Conservation (phyloP, 164 flowering plant species). For the Aristolochia contorta region DNA sequence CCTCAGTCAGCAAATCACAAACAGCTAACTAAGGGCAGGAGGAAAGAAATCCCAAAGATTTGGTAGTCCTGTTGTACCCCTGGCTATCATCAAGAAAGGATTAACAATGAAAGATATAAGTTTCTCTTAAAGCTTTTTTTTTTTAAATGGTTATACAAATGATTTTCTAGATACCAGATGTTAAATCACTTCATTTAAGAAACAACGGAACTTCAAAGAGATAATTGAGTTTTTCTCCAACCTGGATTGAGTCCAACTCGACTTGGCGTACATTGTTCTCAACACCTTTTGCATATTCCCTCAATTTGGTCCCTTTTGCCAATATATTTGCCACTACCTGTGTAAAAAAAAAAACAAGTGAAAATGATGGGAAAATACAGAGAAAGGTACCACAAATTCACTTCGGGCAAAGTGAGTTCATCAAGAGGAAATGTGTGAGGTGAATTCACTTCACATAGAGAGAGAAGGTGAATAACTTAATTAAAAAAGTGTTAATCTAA, state of each 20-base stretch:
- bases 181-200: too few relatives aligned
- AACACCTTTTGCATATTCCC: conserved; percentile 83
- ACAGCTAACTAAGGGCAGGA: too few relatives aligned
- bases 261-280: conserved; percentile 79
- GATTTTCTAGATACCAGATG: too few relatives aligned
- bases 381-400: background rate
- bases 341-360: conserved; percentile 2
- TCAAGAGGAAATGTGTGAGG: background rate
- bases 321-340: conserved; percentile 87
- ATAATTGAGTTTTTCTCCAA: conserved; percentile 5
- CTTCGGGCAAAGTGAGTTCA: background rate
- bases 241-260: conserved; percentile 94
- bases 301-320: conserved; percentile 69
- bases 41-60: too few relatives aligned
- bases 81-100: too few relatives aligned
- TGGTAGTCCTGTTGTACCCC: too few relatives aligned
- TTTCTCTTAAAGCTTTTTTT: too few relatives aligned
- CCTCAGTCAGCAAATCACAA: too few relatives aligned
- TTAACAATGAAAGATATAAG: too few relatives aligned
- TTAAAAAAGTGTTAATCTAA: too few relatives aligned
- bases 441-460: background rate
- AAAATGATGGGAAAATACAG: background rate
- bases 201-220: background rate
- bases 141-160: too few relatives aligned
- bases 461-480: too few relatives aligned